Evolutionary conservation across 352 stramenopile genomes (phyloP), one percentile per base, ranked within the genome.

Genomic region (Phytophthora meadii): DNA sequence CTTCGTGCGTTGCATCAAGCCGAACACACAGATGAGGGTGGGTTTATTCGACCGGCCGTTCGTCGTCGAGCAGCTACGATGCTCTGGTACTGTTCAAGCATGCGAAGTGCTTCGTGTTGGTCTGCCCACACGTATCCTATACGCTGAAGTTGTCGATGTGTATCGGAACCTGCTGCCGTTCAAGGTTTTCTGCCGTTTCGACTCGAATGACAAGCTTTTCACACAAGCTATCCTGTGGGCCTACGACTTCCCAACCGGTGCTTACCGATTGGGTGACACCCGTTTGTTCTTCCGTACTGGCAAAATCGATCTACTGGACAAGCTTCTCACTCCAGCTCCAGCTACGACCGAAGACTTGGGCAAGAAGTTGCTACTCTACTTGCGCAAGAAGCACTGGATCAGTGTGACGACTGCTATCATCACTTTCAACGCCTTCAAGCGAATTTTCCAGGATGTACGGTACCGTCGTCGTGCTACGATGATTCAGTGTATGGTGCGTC

Each of bases 1-100:
- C 61, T 98, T 98, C 67, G 90, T 98, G 65, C 89, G 93, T 44
- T 98, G 94, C 76, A 97, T 98, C 73, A 98, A 98, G 74, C 95
- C 95, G 0, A 98, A 98, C 79, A 97, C 84, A n/a, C 74, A 89
- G 39, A 98, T 98, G 84, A 88, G 95, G 54, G 70, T 89, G 1
- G 88, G 94, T 15, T 41, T 88, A 12, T 96, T 91, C 46, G 88
- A 88, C 57, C 84, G 85, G 27, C 75, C 71, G 25, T 96, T 90
- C 48, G 87, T 91, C 11, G 86, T 90, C 11, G 87, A 92, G 49
- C 84, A 89, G 59, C 68, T 92, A 9, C 82, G 78, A 10, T 92
- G 82, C 65, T 93, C 81, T 1, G 87, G 80, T 54, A 92, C 76
- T 1, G 81, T 89, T 11, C 86, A 91, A 70, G 86, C 87, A 7